These are phyloP conservation scores for Flammula alnicola DNA, from an alignment of 1,284 basidiomycete genomes.

Conservation along the genomic window DNA sequence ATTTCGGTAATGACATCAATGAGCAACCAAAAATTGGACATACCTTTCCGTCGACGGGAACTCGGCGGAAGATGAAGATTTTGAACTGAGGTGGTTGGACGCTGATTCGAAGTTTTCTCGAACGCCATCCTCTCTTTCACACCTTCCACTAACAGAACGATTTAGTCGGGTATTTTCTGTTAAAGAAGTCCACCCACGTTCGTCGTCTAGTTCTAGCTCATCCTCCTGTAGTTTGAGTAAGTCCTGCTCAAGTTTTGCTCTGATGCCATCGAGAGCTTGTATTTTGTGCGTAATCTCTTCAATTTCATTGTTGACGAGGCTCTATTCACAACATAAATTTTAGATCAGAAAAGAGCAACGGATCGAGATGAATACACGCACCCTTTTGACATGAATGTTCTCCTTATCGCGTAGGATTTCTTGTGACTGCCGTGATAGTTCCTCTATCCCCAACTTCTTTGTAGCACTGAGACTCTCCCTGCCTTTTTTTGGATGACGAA, in stretches of 20 bases:
- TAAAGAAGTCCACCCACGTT: constrained; percentile 59
- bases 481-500: constrained; percentile 52
- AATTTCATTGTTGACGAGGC: constrained; percentile 85
- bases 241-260: constrained; percentile 81
- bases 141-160: constrained; percentile 69
- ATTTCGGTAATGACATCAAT: background rate
- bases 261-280: constrained; percentile 81
- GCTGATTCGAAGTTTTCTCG: constrained; percentile 53
- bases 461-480: constrained; percentile 71
- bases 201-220: constrained; percentile 94
- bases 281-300: constrained; percentile 89
- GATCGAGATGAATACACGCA: constrained; percentile 48
- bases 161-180: constrained; percentile 10
- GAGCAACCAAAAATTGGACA: constrained; percentile 2
- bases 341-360: constrained; percentile 11
- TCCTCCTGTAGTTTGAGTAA: constrained; percentile 92
- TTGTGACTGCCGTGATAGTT: constrained; percentile 78
- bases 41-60: constrained; percentile 80
- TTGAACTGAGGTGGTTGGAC: constrained; percentile 40
- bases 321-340: constrained; percentile 47
- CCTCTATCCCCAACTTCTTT: constrained; percentile 80
- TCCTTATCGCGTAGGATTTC: constrained; percentile 91
- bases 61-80: constrained; percentile 57
- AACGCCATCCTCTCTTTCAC: constrained; percentile 83
- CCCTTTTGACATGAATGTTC: constrained; percentile 84